Evolutionary conservation across 2,329 filamentous ascomycete genomes (phyloP), one percentile per base, ranked within the genome.

Genomic region (Trichoderma koningii): DNA sequence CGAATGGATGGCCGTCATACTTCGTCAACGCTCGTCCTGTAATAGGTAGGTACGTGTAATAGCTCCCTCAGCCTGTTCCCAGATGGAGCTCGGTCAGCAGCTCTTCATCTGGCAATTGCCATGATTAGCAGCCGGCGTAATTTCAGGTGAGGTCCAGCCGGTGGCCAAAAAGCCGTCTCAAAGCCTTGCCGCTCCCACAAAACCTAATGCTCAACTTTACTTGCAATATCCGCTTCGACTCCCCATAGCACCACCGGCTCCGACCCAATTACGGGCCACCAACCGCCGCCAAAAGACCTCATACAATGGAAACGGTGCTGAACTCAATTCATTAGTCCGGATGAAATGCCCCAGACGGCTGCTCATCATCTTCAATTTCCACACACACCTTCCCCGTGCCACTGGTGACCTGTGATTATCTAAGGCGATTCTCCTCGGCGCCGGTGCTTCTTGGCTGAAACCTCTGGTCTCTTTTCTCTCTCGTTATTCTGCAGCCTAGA

Each of bases 161-260:
- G 30, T 34, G 34, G 34, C 42, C 26, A 57, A 21, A 21, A 26
- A 15, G 26, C 50, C 2, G 19, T 19, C 34, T 19, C 5, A 52
- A 52, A 52, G 50, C 50, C 26, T 45, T 51, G 48, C 59, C 50
- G 59, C 34, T 42, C n/a, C 59, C 38, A 23, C 53, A 38, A 45
- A 63, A 63, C 48, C 23, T 55, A 47, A 63, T 55, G 59, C 48
- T 41, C 59, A 63, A 63, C 59, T 63, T 19, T 63, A 63, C 59
- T 63, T 55, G 59, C 41, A 63, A 63, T 63, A 63, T 63, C 50
- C 59, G 59, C 59, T 38, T 63, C 59, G 55, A 51, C 59, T 34
- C n/a, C 28, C 30, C 45, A 42, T 52, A 34, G 47, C 38, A 52
- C 57, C 48, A 52, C 47, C 47, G 57, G 42, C 56, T 42, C 21